These are phyloP conservation scores for Botrytis pseudocinerea DNA, from an alignment of 2,329 filamentous ascomycete genomes.

Conservation along the genomic window DNA sequence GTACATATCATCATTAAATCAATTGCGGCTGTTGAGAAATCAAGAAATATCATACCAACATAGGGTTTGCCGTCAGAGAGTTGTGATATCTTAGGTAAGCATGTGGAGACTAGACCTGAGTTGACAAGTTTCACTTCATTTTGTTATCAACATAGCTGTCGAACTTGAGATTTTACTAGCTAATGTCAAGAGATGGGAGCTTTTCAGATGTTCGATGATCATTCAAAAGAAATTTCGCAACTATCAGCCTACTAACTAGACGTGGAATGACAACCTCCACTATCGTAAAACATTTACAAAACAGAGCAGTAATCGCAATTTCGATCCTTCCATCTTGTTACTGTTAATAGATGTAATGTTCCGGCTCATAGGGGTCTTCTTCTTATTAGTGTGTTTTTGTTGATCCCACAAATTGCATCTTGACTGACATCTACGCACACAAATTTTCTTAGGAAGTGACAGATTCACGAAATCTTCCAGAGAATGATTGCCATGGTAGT, in stretches of 20 bases:
- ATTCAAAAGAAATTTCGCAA: background rate
- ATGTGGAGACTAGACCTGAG: background rate
- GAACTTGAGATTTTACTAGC: background rate
- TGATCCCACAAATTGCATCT: background rate
- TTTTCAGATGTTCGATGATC: background rate
- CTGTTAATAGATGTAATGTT: background rate
- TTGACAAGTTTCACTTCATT: background rate
- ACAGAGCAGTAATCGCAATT: background rate
- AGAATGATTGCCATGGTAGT: background rate
- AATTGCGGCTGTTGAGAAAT: background rate
- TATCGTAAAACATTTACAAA: background rate
- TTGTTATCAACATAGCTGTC: background rate
- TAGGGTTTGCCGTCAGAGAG: background rate
- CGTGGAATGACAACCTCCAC: background rate
- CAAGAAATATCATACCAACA: background rate
- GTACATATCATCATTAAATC: background rate
- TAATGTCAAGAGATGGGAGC: background rate
- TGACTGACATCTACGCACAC: background rate
- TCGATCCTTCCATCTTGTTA: background rate
- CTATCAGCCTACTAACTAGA: background rate
- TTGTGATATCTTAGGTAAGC: background rate
- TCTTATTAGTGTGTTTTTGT: background rate
- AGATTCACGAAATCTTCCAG: background rate
- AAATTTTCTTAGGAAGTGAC: background rate
- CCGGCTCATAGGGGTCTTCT: background rate